Evolutionary conservation across 164 flowering plant genomes (phyloP).

Genomic region (Platanus orientalis): DNA sequence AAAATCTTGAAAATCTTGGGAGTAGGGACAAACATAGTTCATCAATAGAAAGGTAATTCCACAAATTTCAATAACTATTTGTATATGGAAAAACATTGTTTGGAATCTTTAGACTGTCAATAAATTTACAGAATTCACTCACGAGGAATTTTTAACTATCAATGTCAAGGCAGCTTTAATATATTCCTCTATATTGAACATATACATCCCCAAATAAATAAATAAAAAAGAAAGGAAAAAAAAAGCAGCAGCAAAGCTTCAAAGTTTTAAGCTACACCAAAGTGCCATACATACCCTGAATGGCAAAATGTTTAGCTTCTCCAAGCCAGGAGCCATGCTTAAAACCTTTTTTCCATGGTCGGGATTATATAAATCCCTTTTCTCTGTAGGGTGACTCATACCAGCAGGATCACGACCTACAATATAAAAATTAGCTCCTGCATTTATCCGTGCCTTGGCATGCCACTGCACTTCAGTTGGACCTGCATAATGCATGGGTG

Average conservation of each 20-base stretch:
- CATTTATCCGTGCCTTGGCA: constrained; percentile 95
- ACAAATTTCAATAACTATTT: neutral
- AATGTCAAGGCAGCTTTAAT: neutral
- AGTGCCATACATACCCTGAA: constrained; percentile 52
- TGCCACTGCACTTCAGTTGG: constrained; percentile 99
- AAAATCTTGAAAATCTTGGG: neutral
- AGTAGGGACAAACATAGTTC: neutral
- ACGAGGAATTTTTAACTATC: too few relatives aligned
- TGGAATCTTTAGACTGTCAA: neutral
- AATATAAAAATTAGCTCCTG: constrained; percentile 94
- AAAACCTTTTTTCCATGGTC: constrained; percentile 95
- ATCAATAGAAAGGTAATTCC: neutral
- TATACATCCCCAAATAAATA: neutral
- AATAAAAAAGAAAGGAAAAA: neutral
- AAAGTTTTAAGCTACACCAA: neutral
- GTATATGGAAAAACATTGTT: neutral
- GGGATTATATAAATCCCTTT: constrained; percentile 91
- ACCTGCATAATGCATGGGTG: constrained; percentile 99
- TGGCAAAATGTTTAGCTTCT: constrained; percentile 86
- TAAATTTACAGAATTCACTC: neutral
- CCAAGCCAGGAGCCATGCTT: constrained; percentile 96
- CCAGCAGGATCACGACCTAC: constrained; percentile 99
- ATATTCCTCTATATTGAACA: neutral
- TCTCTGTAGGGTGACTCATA: constrained; percentile 93
- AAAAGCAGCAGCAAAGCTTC: neutral